Evolutionary conservation across 768 basidiomycete genomes (phyloP), one percentile per base, ranked within the genome.

Genomic region (Harrya chromipes): DNA sequence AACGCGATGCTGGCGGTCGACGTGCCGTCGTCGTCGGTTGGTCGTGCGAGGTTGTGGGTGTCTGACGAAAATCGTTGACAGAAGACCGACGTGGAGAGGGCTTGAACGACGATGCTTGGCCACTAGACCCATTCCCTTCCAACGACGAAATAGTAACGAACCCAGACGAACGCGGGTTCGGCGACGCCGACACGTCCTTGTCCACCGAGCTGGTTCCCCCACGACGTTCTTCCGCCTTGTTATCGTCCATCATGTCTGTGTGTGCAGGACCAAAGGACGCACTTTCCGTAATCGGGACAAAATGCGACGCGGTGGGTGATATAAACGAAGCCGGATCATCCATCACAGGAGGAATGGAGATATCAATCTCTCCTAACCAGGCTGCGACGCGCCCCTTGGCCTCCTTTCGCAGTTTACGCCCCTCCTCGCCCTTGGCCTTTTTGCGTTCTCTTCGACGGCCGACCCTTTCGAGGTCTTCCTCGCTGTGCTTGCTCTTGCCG

Each of bases 81-180:
- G 61, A 63, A 5, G 53, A 60, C 8, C 53, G 57, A 36, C 59
- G 61, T 2, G 50, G 40, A 26, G 59, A 58, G 14, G 49, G 54
- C 17, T 48, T 54, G 36, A 53, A 40, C 1, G 61, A 41, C 6
- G 50, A 51, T 6, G 8, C 16, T 27, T 44, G 47, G n/a, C 38
- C 48, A 29, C 27, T 37, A 33, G 52, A 43, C 20, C 48, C 31
- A 9, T 36, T 46, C 29, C 42, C 68, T 46, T 77, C 79, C 42
- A 80, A 72, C 0, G 79, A 79, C 6, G 77, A 74, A 12, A 88
- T 78, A 0, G 86, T 81, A 17, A 87, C 74, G 57, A 90, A 90
- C 1, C 86, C 87, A 43, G 85, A 87, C 2, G 86, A 89, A 3
- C 86, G 81, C 23, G 85, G 84, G 62, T 88, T 83, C 1, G 86